Percentiles rank a stretch among this genome's conserved stretches.
phyloP scores from a whole-genome alignment of 2,329 filamentous ascomycete species.

The Graphilbum fragrans region DNA sequence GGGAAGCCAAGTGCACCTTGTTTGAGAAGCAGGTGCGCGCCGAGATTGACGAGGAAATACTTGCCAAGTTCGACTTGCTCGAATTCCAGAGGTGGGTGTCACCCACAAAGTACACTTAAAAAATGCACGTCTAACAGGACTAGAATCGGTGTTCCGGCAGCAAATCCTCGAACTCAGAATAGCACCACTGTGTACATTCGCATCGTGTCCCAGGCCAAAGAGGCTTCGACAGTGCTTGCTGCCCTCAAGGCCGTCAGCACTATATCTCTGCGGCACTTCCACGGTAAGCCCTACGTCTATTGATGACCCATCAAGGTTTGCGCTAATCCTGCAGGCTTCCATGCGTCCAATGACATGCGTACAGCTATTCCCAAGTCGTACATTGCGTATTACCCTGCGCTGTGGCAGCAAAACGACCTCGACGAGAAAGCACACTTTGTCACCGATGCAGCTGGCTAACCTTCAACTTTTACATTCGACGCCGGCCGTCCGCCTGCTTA shows the following conservation, averaged over 20 bases:
- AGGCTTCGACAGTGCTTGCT: conserved; percentile 3
- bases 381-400: background rate
- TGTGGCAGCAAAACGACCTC: background rate
- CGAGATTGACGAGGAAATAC: conserved; percentile 13
- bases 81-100: conserved; percentile 9
- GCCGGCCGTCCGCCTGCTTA: background rate
- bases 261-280: background rate
- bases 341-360: background rate
- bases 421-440: background rate
- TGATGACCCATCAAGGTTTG: too few species aligned
- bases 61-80: conserved; percentile 10
- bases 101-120: too few species aligned
- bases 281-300: background rate
- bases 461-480: too few species aligned
- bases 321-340: background rate
- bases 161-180: conserved; percentile 10
- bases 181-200: conserved; percentile 12
- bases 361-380: background rate
- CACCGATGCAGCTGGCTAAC: background rate
- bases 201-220: conserved; percentile 8
- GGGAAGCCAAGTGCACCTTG: conserved; percentile 6
- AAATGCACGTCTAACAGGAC: too few species aligned
- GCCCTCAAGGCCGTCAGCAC: background rate
- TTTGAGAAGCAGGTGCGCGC: conserved; percentile 8
- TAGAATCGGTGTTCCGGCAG: conserved; percentile 2